These are phyloP conservation scores for Camillea tinctor DNA, from an alignment of 2,329 filamentous ascomycete genomes.

Conservation along the genomic window DNA sequence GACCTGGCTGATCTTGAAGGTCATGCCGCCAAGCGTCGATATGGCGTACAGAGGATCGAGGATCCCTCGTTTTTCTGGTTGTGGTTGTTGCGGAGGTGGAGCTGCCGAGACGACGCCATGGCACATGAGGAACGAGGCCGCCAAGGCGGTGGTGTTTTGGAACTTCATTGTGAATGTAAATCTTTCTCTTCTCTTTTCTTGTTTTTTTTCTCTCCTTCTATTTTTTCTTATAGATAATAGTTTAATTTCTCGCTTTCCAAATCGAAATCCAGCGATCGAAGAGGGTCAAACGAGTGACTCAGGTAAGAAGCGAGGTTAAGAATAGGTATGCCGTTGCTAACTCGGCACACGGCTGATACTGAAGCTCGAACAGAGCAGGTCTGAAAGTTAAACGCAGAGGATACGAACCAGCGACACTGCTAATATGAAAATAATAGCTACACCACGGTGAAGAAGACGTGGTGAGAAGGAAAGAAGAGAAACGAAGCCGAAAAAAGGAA, in stretches of 20 bases:
- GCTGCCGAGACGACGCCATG: slow-evolving; percentile 28
- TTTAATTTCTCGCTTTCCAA: neutral
- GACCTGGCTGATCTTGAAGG: slow-evolving; percentile 40
- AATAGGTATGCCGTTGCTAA: neutral
- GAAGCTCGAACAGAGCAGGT: neutral
- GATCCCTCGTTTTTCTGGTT: slow-evolving; percentile 18
- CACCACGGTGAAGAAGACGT: neutral
- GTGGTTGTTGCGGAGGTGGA: slow-evolving; percentile 24
- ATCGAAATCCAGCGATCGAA: slow-evolving; percentile 2
- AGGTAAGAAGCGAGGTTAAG: neutral
- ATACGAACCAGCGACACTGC: slow-evolving; percentile 18
- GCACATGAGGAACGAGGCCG: slow-evolving; percentile 32
- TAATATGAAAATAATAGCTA: neutral
- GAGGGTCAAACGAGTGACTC: slow-evolving; percentile 2
- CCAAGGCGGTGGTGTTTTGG: slow-evolving; percentile 30
- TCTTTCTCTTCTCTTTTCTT: neutral
- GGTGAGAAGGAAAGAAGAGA: slow-evolving; percentile 7
- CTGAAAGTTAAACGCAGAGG: slow-evolving; percentile 9
- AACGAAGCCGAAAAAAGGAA: slow-evolving; percentile 14
- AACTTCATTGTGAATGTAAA: slow-evolving; percentile 34
- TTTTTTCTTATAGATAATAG: too few relatives aligned
- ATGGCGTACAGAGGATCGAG: slow-evolving; percentile 31
- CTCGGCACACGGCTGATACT: neutral
- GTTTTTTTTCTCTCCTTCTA: neutral
- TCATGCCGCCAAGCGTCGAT: slow-evolving; percentile 38